Base-by-base conservation (phyloP, 2,329 filamentous ascomycete species). In the Escovopsis weberi region DNA sequence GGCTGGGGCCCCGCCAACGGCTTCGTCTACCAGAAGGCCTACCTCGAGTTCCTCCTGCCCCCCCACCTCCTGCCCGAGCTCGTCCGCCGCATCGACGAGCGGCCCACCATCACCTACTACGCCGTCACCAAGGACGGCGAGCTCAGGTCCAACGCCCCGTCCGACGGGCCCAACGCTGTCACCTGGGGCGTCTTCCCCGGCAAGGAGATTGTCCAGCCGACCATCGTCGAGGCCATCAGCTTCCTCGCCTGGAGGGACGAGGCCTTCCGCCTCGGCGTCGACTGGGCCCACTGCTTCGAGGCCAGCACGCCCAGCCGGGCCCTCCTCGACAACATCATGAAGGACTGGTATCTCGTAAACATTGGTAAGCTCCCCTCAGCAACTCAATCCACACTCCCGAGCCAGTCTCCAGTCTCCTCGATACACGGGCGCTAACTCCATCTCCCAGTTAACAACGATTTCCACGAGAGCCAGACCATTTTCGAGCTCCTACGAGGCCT, bases 171-270 rank as follows among this genome's bases (percentile, higher is more conserved):
- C 33, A 98, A 98, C 55, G 91, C 91, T n/a, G 85, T 98, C 40
- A 98, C 91, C 2, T 98, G 91, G 91, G 91, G 91, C 63, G 93
- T 98, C 32, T 98, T 96, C 68, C 89, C 91, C 0, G 91, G 91
- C 45, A 94, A 96, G 61, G 91, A 98, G 63, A 95, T 98, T 57
- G 88, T 98, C n/a, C 91, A 98, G 62, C 91, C 91, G 12, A 98
- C 91, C n/a, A 95, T 98, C 54, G 91, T 98, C 41, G 91, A 98
- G 66, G 93, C 85, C 15, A 82, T 98, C 59, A 94, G 85, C 60
- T 98, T 98, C 74, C 69, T 98, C 42, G 91, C 91, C 2, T 98
- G 91, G 91, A 94, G 94, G 65, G 91, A 98, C 53, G 91, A 98
- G 64, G 93, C 94, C 12, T 98, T 87, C 69, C 78, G 85, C 47